A percentile compares a stretch with the other conserved stretches of the same genome.
These are phyloP conservation scores for Carex myosuroides DNA, from an alignment of 176 grass and related monocot species.

Conservation along the genomic window DNA sequence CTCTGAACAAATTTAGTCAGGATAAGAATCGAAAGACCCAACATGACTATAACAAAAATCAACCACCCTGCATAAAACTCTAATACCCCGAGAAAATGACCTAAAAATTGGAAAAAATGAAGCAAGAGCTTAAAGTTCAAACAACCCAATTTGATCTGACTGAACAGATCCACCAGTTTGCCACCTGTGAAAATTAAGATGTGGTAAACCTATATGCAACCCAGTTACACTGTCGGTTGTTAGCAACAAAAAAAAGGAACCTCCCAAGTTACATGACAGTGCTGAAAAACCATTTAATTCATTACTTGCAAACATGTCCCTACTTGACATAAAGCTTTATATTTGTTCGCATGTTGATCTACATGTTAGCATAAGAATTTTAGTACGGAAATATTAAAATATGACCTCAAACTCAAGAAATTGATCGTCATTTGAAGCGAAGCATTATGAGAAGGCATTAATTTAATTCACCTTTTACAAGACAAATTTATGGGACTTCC, in stretches of 20 bases:
- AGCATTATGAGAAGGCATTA: neutral
- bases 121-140: too few species aligned
- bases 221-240: neutral
- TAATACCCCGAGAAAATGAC: too few species aligned
- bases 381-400: neutral
- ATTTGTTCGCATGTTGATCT: neutral
- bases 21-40: too few species aligned
- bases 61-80: too few species aligned
- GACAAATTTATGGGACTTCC: neutral
- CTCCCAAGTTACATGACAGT: too few species aligned
- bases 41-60: too few species aligned
- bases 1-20: too few species aligned
- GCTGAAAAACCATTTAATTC: neutral
- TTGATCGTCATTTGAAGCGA: neutral
- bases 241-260: too few species aligned
- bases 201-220: neutral
- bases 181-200: neutral
- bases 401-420: neutral
- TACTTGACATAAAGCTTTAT: neutral
- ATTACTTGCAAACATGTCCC: neutral
- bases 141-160: too few species aligned
- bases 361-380: neutral
- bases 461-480: neutral
- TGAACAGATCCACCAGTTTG: too few species aligned
- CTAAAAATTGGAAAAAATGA: too few species aligned